Evolutionary conservation across 345 rosid genomes (phyloP).

Genomic region (Atalantia buxifolia): DNA sequence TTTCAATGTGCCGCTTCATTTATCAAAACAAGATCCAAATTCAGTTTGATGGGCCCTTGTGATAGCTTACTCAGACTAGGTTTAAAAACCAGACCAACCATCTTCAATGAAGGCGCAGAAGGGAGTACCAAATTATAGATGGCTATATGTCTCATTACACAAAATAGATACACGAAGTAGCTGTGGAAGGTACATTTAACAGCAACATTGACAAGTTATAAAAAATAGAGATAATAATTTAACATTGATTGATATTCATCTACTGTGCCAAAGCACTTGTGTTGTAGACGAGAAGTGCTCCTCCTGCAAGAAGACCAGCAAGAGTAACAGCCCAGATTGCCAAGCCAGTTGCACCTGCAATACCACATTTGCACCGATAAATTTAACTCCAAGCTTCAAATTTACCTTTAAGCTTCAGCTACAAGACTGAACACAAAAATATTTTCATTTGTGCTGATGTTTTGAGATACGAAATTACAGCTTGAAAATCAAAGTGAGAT

Average conservation of each 20-base stretch:
- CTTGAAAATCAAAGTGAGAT: background rate
- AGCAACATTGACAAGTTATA: background rate
- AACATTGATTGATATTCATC: background rate
- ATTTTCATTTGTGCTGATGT: background rate
- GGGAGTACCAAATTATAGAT: background rate
- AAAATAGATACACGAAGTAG: background rate
- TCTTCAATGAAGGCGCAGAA: background rate
- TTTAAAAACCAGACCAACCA: background rate
- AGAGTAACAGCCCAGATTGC: conserved; percentile 94
- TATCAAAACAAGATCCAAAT: background rate
- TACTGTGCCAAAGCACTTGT: conserved; percentile 95
- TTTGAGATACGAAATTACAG: too few relatives aligned
- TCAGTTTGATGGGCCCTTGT: background rate
- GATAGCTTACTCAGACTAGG: too few relatives aligned
- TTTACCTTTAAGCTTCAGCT: background rate
- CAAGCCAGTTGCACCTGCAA: conserved; percentile 69
- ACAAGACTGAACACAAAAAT: background rate
- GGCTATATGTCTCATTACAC: background rate
- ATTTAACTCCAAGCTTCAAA: background rate
- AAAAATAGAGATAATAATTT: background rate
- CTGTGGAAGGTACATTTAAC: background rate
- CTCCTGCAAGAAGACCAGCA: conserved; percentile 73
- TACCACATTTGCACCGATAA: background rate
- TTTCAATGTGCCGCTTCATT: background rate
- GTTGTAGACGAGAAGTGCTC: conserved; percentile 91